Conservation (phyloP, 306 rosid species). For the Purshia tridentata region DNA sequence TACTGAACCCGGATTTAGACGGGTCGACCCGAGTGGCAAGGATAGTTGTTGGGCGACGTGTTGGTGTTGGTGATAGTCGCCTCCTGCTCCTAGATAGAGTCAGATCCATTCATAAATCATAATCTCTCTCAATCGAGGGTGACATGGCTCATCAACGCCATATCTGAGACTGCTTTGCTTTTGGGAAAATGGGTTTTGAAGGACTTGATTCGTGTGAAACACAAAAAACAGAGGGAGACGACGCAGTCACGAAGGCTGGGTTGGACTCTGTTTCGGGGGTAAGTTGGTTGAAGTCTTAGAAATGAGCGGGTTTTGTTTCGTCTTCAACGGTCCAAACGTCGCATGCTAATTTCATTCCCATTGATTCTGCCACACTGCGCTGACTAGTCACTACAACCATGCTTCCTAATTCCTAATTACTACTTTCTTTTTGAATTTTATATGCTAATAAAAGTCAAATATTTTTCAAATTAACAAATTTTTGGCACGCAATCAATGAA, state of each 20-base stretch:
- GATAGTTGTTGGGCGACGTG: neutral
- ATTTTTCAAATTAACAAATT: too few relatives aligned
- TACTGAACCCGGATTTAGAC: slow-evolving; percentile 8
- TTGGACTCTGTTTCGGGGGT: slow-evolving; percentile 2
- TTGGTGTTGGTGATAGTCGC: neutral
- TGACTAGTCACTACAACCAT: too few relatives aligned
- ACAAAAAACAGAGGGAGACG: neutral
- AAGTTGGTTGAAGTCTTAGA: slow-evolving; percentile 7
- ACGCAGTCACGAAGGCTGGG: neutral
- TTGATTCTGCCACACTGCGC: too few relatives aligned
- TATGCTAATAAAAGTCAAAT: too few relatives aligned
- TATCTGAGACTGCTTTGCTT: neutral
- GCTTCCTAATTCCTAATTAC: too few relatives aligned
- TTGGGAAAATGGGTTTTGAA: too few relatives aligned
- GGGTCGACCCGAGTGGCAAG: slow-evolving; percentile 6
- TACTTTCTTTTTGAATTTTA: too few relatives aligned
- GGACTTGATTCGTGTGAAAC: too few relatives aligned
- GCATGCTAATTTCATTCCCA: neutral
- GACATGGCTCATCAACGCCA: neutral
- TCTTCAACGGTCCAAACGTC: slow-evolving; percentile 18
- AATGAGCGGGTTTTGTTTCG: slow-evolving; percentile 11
- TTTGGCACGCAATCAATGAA: too few relatives aligned
- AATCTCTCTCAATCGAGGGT: neutral
- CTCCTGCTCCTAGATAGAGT: slow-evolving; percentile 12
- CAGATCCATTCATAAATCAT: slow-evolving; percentile 20